phyloP scores from a whole-genome alignment of 1,284 basidiomycete genomes.

The Spongiforma sp. region DNA sequence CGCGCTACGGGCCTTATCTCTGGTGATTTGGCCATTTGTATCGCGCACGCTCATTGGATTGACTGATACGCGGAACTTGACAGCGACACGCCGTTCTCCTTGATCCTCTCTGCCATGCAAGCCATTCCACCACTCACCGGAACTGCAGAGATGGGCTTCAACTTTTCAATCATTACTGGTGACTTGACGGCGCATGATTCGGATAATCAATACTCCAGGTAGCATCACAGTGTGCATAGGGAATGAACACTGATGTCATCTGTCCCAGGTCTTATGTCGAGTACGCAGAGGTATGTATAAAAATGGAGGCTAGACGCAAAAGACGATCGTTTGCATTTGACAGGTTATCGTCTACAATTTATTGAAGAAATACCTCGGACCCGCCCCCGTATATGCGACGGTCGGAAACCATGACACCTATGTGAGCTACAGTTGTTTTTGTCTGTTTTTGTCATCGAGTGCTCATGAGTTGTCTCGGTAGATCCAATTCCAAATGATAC shows the following conservation, averaged over 20 bases:
- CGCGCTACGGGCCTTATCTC: slow-evolving; percentile 71
- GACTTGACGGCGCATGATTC: slow-evolving; percentile 79
- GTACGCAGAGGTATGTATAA: slow-evolving; percentile 71
- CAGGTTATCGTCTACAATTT: slow-evolving; percentile 71
- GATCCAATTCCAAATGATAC: slow-evolving; percentile 49
- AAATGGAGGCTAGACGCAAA: slow-evolving; percentile 11
- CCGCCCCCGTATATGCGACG: slow-evolving; percentile 72
- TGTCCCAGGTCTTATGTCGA: slow-evolving; percentile 47
- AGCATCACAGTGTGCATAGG: slow-evolving; percentile 4
- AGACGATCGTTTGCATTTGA: slow-evolving; percentile 8
- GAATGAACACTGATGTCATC: background rate
- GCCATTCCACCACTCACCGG: slow-evolving; percentile 73
- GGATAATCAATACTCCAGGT: slow-evolving; percentile 59
- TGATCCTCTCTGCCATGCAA: slow-evolving; percentile 66
- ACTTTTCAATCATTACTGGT: slow-evolving; percentile 75
- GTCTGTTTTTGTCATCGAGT: too few species aligned
- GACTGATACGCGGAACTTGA: slow-evolving; percentile 5
- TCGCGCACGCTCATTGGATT: background rate
- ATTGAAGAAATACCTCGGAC: slow-evolving; percentile 62
- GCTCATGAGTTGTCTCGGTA: slow-evolving; percentile 51
- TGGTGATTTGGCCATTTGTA: slow-evolving; percentile 52
- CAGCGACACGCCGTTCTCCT: slow-evolving; percentile 74
- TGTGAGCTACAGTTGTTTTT: too few species aligned
- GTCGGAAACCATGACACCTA: slow-evolving; percentile 82
- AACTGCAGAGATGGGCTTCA: slow-evolving; percentile 64